These are phyloP conservation scores for Picea sitchensis DNA, from an alignment of 75 land plant species.

Conservation along the genomic window DNA sequence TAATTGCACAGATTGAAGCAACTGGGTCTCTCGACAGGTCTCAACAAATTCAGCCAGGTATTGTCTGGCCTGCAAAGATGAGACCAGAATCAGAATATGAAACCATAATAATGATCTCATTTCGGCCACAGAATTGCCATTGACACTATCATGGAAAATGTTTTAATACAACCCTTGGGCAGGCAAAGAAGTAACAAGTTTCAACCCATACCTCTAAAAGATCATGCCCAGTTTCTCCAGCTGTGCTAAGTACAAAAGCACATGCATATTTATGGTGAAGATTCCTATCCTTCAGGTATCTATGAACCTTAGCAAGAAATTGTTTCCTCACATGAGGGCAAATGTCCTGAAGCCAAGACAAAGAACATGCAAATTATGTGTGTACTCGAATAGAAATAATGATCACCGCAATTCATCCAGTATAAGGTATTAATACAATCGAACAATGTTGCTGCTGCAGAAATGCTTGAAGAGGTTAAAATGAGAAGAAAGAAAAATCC, in stretches of 20 bases:
- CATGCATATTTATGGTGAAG: slow-evolving; percentile 86
- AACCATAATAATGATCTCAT: background rate
- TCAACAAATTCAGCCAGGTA: slow-evolving; percentile 63
- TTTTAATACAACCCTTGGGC: background rate
- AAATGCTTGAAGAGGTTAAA: background rate
- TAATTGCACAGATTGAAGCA: slow-evolving; percentile 21
- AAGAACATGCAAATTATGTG: background rate
- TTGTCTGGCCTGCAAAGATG: slow-evolving; percentile 52
- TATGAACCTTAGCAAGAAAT: slow-evolving; percentile 68
- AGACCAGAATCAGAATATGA: background rate
- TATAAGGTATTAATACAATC: background rate
- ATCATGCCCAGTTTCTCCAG: slow-evolving; percentile 30
- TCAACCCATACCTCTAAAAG: slow-evolving; percentile 50
- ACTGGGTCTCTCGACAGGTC: slow-evolving; percentile 52
- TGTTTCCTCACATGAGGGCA: slow-evolving; percentile 61
- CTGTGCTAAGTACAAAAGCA: slow-evolving; percentile 49
- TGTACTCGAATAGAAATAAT: background rate
- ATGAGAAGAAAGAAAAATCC: background rate
- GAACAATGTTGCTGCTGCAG: background rate
- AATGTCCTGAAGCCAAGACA: slow-evolving; percentile 31
- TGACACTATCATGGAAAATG: background rate
- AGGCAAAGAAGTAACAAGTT: background rate
- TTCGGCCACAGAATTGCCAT: background rate
- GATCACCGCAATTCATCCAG: background rate
- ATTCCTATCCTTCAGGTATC: slow-evolving; percentile 68